phyloP scores from a whole-genome alignment of 2,329 filamentous ascomycete genomes.

The Fusarium mangiferae region DNA sequence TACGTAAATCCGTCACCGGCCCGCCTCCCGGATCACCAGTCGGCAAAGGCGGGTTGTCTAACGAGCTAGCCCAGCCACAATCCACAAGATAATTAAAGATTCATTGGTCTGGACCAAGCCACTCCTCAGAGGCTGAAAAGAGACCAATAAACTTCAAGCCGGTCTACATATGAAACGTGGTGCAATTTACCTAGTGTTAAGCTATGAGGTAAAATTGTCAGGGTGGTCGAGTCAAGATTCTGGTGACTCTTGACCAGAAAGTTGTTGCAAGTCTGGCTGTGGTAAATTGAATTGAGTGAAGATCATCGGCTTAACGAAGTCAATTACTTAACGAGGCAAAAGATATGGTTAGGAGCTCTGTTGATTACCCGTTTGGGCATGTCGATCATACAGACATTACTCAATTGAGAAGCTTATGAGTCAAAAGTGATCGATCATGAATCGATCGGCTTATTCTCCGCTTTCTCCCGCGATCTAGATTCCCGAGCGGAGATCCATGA shows the following conservation, averaged over 20 bases:
- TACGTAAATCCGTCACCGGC: neutral
- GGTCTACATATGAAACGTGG: neutral
- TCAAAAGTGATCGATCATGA: neutral
- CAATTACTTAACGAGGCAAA: neutral
- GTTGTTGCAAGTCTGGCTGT: accelerated
- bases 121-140: accelerated
- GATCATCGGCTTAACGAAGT: neutral
- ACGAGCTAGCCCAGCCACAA: accelerated
- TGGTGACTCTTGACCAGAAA: accelerated
- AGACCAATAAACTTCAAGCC: neutral
- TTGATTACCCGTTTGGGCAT: neutral
- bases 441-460: neutral
- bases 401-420: neutral
- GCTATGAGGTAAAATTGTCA: neutral
- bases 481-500: neutral
- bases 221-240: neutral
- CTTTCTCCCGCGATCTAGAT: neutral
- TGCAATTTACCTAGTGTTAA: neutral
- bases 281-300: accelerated
- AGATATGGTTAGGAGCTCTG: too few species aligned
- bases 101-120: neutral
- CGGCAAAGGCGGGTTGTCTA: neutral
- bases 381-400: neutral
- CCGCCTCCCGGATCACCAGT: neutral
- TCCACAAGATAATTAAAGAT: too few species aligned